Base-by-base conservation (phyloP, 768 basidiomycete species). In the Tricholoma furcatifolium region DNA sequence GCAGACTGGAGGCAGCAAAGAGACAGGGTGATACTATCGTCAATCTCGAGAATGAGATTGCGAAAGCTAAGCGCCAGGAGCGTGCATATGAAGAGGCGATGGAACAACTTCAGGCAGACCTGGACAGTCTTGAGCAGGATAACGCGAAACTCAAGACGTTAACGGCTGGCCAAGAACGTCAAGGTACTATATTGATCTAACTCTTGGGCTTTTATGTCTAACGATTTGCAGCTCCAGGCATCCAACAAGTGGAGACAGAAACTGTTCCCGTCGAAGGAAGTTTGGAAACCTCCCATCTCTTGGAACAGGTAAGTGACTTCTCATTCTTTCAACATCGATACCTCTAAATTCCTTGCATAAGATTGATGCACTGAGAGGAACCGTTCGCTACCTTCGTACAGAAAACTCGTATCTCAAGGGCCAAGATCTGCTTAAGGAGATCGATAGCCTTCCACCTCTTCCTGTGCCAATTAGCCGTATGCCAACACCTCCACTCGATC, bases 341-440 rank as follows among this genome's bases (percentile, higher is more conserved):
- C 27, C 27, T 27, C 27, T 27, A 27, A 27, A 27, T 27, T 7
- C 27, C 27, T 11, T 32, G 15, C 10, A 42, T 15, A 53, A 93
- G 88, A 85, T 98, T 63, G 91, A 96, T 42, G 89, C 88, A 12
- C 80, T 98, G n/a, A 88, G 92, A 36, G 86, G 88, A 5, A 91
- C 95, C 0, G 84, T 98, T 24, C 84, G 92, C 17, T 98, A 90
- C 82, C 76, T 99, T n/a, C 85, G 95, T 20, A 85, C 80, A 32
- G 95, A 98, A 69, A 98, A 98, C 66, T 82, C 91, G 2, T 93
- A 91, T 65, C 85, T 98, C 70, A 94, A 90, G 65, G 92, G 93
- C 2, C 91, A 93, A 67, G 93, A 95, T 61, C 80, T 98, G 0
- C 82, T 98, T 53, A 79, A 80, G 47, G 90, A 93, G 60, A 85